Conservation (phyloP, 169 alveolate genomes). For the Babesia gibsoni region DNA sequence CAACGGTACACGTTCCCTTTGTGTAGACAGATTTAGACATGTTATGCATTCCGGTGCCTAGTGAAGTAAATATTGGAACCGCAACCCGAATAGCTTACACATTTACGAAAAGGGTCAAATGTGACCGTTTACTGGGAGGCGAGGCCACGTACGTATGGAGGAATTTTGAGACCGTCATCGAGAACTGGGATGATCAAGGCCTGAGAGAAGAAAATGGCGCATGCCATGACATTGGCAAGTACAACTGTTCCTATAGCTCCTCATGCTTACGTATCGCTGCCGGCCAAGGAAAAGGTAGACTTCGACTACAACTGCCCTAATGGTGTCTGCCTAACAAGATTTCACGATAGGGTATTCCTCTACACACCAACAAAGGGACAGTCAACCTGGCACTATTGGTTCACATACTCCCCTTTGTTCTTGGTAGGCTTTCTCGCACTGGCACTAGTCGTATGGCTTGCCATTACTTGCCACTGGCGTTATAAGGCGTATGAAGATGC, state of each 20-base stretch:
- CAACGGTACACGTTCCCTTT: no score
- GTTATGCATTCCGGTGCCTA: slow-evolving; percentile 28
- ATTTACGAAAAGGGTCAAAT: not conserved
- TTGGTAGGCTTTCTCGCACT: not conserved
- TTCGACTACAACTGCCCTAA: slow-evolving; percentile 3
- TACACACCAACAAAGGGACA: not conserved
- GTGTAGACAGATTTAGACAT: not conserved
- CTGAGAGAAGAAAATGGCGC: slow-evolving; percentile 3
- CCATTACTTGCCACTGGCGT: not conserved
- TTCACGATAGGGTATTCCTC: slow-evolving; percentile 9
- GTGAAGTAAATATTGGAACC: not conserved
- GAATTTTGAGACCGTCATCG: no score
- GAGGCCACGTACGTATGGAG: no score
- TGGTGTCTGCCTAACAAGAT: slow-evolving; percentile 1
- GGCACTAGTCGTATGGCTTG: not conserved
- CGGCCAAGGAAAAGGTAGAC: not conserved
- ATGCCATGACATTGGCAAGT: not conserved
- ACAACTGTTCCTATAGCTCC: slow-evolving; percentile 3
- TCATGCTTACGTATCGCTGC: not conserved
- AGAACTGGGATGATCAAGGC: not conserved
- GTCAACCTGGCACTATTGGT: not conserved
- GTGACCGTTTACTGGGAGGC: no score
- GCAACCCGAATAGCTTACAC: not conserved
- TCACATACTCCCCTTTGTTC: not conserved
- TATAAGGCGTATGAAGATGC: slow-evolving; percentile 11